Evolutionary conservation across 352 stramenopile genomes (phyloP).

Genomic region (Phytophthora lateralis): DNA sequence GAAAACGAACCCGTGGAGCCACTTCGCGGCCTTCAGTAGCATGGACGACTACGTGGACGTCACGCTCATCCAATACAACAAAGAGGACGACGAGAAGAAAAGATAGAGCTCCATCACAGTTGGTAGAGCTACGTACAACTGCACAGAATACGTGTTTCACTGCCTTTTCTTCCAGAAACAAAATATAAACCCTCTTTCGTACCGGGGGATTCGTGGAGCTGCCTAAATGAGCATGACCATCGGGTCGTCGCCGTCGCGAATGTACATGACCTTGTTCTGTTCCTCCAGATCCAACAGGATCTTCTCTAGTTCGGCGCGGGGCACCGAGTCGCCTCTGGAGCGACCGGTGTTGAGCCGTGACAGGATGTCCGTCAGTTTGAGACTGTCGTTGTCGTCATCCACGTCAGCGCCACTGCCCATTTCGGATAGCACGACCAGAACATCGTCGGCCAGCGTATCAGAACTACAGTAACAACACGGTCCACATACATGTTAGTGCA

Average conservation of each 20-base stretch:
- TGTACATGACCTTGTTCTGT: slow-evolving; percentile 92
- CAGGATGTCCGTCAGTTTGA: slow-evolving; percentile 66
- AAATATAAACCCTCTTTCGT: slow-evolving; percentile 43
- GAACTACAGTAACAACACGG: slow-evolving; percentile 40
- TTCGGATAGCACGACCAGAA: slow-evolving; percentile 62
- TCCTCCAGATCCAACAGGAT: slow-evolving; percentile 80
- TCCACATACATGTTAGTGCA: slow-evolving; percentile 3
- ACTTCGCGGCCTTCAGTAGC: slow-evolving; percentile 66
- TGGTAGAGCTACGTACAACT: slow-evolving; percentile 15
- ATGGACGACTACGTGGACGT: slow-evolving; percentile 79
- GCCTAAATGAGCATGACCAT: slow-evolving; percentile 88
- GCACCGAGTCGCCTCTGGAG: slow-evolving; percentile 37
- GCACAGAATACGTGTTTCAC: slow-evolving; percentile 27
- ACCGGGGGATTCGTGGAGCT: neutral
- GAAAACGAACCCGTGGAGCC: slow-evolving; percentile 38
- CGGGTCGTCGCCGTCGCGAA: slow-evolving; percentile 79
- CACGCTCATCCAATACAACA: slow-evolving; percentile 73
- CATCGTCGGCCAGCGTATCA: slow-evolving; percentile 66
- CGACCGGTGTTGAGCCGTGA: slow-evolving; percentile 56
- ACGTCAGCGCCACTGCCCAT: slow-evolving; percentile 54
- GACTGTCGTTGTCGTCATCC: slow-evolving; percentile 73
- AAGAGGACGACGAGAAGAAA: slow-evolving; percentile 19
- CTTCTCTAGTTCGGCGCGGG: slow-evolving; percentile 62
- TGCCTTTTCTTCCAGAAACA: slow-evolving; percentile 32
- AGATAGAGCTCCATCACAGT: slow-evolving; percentile 8